Base-by-base conservation (phyloP, 2,329 filamentous ascomycete species). In the Aspergillus aculeatus region DNA sequence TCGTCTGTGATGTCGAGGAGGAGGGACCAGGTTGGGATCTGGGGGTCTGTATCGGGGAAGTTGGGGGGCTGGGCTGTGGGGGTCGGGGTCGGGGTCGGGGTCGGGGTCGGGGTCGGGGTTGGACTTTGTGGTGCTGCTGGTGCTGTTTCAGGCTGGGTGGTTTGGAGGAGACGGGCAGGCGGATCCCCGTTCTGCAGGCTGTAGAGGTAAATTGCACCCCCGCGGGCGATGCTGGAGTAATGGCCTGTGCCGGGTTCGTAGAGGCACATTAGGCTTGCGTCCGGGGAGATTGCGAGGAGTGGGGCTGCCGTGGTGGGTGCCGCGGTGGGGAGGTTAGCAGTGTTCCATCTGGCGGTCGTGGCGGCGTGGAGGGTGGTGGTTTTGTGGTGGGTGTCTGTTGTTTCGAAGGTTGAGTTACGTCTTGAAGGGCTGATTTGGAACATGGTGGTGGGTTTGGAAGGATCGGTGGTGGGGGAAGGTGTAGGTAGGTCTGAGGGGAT, bases 181-280 rank as follows among this genome's bases (percentile, higher is more conserved):
- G 26, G 26, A 9, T 2, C 16, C 35, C 57, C 54, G 35, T 41
- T 44, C 35, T 48, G 49, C 6, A 68, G 44, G 44, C 57, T 57
- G 31, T 57, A 66, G 10, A 68, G 31, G 54, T 66, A 68, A 3
- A 68, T 21, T 5, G 65, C 60, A 1, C 66, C 66, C 14, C 66
- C 65, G 2, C 47, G 44, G 24, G 61, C 48, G 54, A 64, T 56
- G n/a, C 47, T 41, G 49, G 54, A 65, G 16, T 56, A 58, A 48
- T 64, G 62, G 5, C 61, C 62, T 3, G 53, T 60, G 14, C 62
- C 65, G 3, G 62, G 60, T 54, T 67, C 66, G 48, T 64, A 67
- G 23, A 67, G 59, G 9, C 58, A 61, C 14, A 67, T 49, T 35
- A 68, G 32, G 4, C 53, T 60, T 12, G 24, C 48, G 41, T 68